phyloP scores from a whole-genome alignment of 768 basidiomycete species.

The Fibroporia radiculosa region DNA sequence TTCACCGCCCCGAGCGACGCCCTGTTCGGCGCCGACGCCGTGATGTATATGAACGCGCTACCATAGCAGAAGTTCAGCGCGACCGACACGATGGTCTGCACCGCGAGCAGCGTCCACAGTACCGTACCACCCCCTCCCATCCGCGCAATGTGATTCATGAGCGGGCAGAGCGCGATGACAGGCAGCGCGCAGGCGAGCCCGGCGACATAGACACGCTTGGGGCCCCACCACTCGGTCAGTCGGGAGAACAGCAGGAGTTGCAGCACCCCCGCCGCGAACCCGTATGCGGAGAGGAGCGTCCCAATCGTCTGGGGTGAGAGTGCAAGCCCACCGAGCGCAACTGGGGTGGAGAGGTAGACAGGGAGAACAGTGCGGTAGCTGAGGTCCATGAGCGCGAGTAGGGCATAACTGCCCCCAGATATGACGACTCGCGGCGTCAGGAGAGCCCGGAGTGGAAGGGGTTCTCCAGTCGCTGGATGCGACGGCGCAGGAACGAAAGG shows the following conservation, averaged over 20 bases:
- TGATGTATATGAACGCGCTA: conserved; percentile 68
- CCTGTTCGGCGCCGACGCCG: conserved; percentile 56
- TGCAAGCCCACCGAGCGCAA: conserved; percentile 61
- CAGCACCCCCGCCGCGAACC: conserved; percentile 55
- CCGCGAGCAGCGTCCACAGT: conserved; percentile 41
- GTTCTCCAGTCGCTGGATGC: conserved; percentile 22
- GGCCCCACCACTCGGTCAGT: conserved; percentile 52
- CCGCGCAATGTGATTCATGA: conserved; percentile 50
- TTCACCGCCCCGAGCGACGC: conserved; percentile 69
- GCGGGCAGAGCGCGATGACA: conserved; percentile 49
- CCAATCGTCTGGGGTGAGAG: conserved; percentile 62
- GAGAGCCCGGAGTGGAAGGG: conserved; percentile 43
- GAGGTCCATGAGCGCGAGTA: conserved; percentile 60
- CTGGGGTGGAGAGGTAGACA: conserved; percentile 65
- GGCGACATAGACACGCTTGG: conserved; percentile 48
- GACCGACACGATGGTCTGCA: conserved; percentile 42
- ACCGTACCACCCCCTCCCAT: conserved; percentile 34
- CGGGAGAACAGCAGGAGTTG: conserved; percentile 63
- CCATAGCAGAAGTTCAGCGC: conserved; percentile 49
- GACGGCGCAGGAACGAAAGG: conserved; percentile 2
- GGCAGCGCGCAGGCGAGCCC: conserved; percentile 47
- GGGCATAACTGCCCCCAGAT: conserved; percentile 57
- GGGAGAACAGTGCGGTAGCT: conserved; percentile 60
- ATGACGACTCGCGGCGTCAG: conserved; percentile 47
- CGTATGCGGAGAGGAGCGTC: conserved; percentile 51